Conservation (phyloP, 2,329 filamentous ascomycete species). For the Cercospora citrullina region DNA sequence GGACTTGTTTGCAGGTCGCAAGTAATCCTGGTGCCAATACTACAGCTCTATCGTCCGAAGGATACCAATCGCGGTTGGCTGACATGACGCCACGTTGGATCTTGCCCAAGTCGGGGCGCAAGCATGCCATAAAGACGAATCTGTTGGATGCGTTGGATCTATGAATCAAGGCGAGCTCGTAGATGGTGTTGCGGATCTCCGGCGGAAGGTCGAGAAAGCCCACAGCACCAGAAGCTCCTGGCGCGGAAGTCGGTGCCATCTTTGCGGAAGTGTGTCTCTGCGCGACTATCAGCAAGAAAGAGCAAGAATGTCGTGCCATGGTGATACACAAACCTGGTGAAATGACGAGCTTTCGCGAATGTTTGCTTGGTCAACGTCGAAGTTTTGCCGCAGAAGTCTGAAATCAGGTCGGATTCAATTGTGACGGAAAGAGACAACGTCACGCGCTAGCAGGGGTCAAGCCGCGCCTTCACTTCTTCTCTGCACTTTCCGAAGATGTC, state of each 20-base stretch:
- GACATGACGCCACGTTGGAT: too few relatives aligned
- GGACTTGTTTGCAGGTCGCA: not conserved
- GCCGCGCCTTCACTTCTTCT: not conserved
- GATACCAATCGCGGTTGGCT: too few relatives aligned
- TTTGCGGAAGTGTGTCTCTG: not conserved
- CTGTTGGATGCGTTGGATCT: too few relatives aligned
- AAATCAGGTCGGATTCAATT: not conserved
- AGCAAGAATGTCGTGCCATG: not conserved
- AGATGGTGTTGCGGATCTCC: slow-evolving; percentile 4
- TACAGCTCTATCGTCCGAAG: too few relatives aligned
- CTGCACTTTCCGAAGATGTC: not conserved
- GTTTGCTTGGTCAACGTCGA: not conserved
- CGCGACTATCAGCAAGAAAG: not conserved
- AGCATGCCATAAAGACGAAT: too few relatives aligned
- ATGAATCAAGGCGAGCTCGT: too few relatives aligned
- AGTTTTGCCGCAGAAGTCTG: not conserved
- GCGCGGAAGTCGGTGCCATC: not conserved
- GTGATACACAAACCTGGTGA: not conserved
- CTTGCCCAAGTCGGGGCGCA: not conserved
- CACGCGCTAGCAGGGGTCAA: not conserved
- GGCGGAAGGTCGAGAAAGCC: slow-evolving; percentile 5
- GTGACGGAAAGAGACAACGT: not conserved
- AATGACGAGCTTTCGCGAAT: not conserved
- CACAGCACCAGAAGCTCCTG: not conserved
- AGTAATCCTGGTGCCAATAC: not conserved